These are phyloP conservation scores for Metschnikowia similis DNA, from an alignment of 805 yeast genomes.

Conservation along the genomic window DNA sequence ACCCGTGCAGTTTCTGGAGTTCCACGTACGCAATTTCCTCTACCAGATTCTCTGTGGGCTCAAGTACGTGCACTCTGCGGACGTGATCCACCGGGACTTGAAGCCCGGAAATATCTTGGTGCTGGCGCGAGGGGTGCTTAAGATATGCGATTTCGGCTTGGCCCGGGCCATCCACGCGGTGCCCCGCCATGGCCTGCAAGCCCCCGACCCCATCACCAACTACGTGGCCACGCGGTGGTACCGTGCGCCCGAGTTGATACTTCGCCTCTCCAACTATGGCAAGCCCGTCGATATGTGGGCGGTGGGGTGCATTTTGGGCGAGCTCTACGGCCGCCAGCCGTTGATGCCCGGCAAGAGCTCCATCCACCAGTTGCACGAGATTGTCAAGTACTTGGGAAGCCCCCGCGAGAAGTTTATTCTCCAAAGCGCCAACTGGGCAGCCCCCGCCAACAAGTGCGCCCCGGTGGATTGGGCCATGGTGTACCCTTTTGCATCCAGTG, in stretches of 20 bases:
- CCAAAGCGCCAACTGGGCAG: slow-evolving; percentile 5
- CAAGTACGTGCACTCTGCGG: slow-evolving; percentile 86
- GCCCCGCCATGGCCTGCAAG: slow-evolving; percentile 13
- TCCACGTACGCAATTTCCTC: slow-evolving; percentile 68
- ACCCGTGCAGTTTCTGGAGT: slow-evolving; percentile 72
- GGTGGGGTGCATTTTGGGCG: slow-evolving; percentile 85
- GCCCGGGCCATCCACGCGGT: slow-evolving; percentile 66
- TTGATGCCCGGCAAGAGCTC: slow-evolving; percentile 74
- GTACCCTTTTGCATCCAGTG: slow-evolving; percentile 58
- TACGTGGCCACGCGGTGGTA: slow-evolving; percentile 97
- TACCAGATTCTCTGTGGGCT: slow-evolving; percentile 85
- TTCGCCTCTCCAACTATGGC: slow-evolving; percentile 55
- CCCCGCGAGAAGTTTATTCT: slow-evolving; percentile 35
- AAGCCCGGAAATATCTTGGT: slow-evolving; percentile 89
- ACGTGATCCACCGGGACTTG: slow-evolving; percentile 86
- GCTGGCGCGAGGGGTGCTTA: slow-evolving; percentile 65
- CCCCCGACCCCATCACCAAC: slow-evolving; percentile 51
- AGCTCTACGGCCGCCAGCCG: slow-evolving; percentile 76
- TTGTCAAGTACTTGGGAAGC: slow-evolving; percentile 64
- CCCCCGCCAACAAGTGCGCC: slow-evolving; percentile 41
- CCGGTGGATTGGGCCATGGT: slow-evolving; percentile 45
- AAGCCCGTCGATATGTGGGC: slow-evolving; percentile 89
- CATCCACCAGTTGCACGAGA: slow-evolving; percentile 65
- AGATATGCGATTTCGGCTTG: slow-evolving; percentile 91
- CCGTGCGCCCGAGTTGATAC: slow-evolving; percentile 85